Base-by-base conservation (phyloP, 441 rosid genomes). In the Sinapis alba region DNA sequence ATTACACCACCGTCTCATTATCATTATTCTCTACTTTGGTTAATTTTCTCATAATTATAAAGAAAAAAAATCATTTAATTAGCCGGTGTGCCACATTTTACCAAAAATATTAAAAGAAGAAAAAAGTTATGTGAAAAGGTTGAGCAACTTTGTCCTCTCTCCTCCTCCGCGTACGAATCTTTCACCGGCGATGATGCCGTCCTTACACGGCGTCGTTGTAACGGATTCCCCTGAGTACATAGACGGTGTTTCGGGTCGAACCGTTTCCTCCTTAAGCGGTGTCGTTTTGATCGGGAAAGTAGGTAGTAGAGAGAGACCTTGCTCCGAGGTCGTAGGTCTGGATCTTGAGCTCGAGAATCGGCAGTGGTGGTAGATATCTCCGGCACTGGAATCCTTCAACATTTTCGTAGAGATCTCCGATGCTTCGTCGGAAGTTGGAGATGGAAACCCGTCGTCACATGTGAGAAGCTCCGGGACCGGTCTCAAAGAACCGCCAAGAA, bases 221-320 rank as follows among this genome's bases (percentile, higher is more conserved):
- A 78, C 86, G 1, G 88, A 84, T 62, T 83, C 92, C 62, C 82
- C 89, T 6, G 90, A 85, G 81, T 85, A 86, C 60, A 84, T 86
- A 20, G 90, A 84, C 6, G 86, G 82, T 0, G 84, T 73, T 36
- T 54, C 75, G 11, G 82, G 78, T 56, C 79, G 79, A 50, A 53
- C 62, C 21, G 45, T 76, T 78, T 81, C 73, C 62, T 38, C 76
- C n/a, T 72, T 32, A 0, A 7, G 32, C n/a, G 47, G 26, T 65
- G 27, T 30, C 30, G 41, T 67, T 20, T 36, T 77, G 13, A 62
- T 68, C 50, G 56, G 77, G 3, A 65, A 47, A 24, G 16, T 67
- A 1, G 81, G 36, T 53, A 51, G 71, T 70, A 84, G 56, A 58
- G 86, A 64, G 53, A 83, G 88, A 61, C 81, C 79, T 60, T 85